A percentile compares a stretch with the other conserved stretches of the same genome.
Evolutionary conservation across 2,329 filamentous ascomycete genomes (phyloP).

Genomic region (Scedosporium boydii): DNA sequence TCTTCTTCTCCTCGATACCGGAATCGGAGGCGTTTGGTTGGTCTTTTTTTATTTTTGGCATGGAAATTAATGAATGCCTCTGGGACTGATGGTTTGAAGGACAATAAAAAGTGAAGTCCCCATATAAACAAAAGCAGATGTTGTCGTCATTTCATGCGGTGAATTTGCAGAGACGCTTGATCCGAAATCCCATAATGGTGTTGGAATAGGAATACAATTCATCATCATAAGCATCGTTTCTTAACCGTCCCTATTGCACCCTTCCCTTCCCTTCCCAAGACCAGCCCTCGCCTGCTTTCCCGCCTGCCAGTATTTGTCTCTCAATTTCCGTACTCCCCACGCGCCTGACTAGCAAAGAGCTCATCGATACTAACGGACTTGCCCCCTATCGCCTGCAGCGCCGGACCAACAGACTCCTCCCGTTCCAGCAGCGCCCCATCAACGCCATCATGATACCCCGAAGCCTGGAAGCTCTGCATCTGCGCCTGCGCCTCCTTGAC

Average conservation of each 20-base stretch:
- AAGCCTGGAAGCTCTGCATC: not conserved
- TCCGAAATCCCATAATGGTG: not conserved
- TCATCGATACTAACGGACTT: conserved; percentile 34
- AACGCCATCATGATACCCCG: not conserved
- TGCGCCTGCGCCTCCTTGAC: conserved; percentile 13
- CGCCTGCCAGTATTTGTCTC: not conserved
- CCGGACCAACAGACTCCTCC: conserved; percentile 21
- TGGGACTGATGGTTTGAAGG: not conserved
- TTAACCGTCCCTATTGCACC: not conserved
- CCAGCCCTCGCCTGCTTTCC: not conserved
- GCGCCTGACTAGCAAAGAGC: conserved; percentile 28
- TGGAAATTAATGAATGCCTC: not conserved
- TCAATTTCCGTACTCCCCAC: conserved; percentile 11
- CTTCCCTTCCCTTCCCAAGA: not conserved
- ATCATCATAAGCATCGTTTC: not conserved
- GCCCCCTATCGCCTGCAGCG: conserved; percentile 31
- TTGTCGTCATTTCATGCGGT: not conserved
- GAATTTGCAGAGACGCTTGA: not conserved
- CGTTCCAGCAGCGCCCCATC: not conserved
- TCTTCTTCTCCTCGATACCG: not conserved
- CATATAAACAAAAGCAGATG: conserved; percentile 1
- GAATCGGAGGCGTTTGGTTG: not conserved
- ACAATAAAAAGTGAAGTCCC: not conserved
- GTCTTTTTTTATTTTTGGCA: not conserved
- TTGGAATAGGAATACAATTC: not conserved